phyloP scores from a whole-genome alignment of 805 yeast species.

The Yamadazyma paraphyllophila region DNA sequence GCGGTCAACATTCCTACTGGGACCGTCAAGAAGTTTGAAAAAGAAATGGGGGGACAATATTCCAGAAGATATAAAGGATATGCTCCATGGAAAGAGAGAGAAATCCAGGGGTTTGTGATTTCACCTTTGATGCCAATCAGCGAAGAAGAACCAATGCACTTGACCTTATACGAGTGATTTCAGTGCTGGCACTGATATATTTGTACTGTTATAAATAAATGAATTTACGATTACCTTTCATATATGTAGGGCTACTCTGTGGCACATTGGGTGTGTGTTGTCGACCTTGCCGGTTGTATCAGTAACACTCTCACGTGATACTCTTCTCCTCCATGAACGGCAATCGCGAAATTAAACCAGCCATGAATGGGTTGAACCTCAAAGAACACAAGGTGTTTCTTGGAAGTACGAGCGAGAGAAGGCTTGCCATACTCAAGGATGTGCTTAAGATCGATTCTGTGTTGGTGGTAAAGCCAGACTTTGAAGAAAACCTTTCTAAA shows the following conservation, averaged over 20 bases:
- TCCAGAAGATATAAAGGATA: neutral
- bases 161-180: neutral
- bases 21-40: neutral
- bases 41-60: neutral
- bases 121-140: conserved; percentile 1
- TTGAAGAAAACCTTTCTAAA: conserved; percentile 75
- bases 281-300: too few relatives aligned
- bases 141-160: neutral
- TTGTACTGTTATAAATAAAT: too few relatives aligned
- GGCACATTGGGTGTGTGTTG: too few relatives aligned
- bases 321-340: neutral
- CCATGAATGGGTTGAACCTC: conserved; percentile 3
- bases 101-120: neutral
- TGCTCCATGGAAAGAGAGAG: conserved; percentile 1
- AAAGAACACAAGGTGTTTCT: conserved; percentile 7
- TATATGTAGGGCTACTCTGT: neutral
- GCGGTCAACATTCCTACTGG: neutral
- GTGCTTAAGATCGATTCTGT: conserved; percentile 52
- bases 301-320: too few relatives aligned
- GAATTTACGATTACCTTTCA: neutral
- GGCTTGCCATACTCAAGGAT: conserved; percentile 61
- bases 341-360: neutral
- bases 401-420: conserved; percentile 83
- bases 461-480: conserved; percentile 58
- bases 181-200: neutral